Conservation (phyloP, 305 asterid genomes). For the Fraxinus dipetala region DNA sequence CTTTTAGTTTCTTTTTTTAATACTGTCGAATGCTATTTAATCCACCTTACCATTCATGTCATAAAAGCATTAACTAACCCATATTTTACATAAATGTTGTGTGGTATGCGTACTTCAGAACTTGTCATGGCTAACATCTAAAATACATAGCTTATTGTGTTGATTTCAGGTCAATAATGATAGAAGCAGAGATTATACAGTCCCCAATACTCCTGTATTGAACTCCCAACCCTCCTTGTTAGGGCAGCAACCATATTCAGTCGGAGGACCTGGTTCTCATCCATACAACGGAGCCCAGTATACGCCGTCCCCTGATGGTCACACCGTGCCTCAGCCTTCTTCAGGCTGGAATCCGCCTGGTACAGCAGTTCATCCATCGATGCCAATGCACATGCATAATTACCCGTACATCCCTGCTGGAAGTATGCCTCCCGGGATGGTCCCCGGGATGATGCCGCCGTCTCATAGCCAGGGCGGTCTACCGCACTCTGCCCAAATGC, state of each 20-base stretch:
- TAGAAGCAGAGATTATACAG: slow-evolving; percentile 78
- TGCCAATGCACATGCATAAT: slow-evolving; percentile 71
- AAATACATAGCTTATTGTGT: not conserved
- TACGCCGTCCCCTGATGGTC: slow-evolving; percentile 45
- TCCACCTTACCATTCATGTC: not conserved
- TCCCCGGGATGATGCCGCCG: not conserved
- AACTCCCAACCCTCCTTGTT: slow-evolving; percentile 58
- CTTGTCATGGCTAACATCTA: not conserved
- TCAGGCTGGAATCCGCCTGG: slow-evolving; percentile 58
- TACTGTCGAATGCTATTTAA: not conserved
- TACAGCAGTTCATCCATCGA: slow-evolving; percentile 34
- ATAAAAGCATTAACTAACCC: not conserved
- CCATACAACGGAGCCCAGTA: slow-evolving; percentile 53
- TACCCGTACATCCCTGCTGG: slow-evolving; percentile 38
- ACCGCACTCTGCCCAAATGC: not conserved
- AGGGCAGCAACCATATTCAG: slow-evolving; percentile 61
- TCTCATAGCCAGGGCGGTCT: not conserved
- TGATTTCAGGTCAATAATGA: slow-evolving; percentile 72
- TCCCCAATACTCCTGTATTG: slow-evolving; percentile 48
- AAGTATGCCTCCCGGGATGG: not conserved
- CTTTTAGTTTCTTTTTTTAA: not conserved
- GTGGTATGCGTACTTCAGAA: not conserved
- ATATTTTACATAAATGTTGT: not conserved
- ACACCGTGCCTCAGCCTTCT: slow-evolving; percentile 44
- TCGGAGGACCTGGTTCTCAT: slow-evolving; percentile 52